A percentile compares a stretch with the other conserved stretches of the same genome.
These are phyloP conservation scores for Picea glauca DNA, from an alignment of 75 land plant species.

Conservation along the genomic window DNA sequence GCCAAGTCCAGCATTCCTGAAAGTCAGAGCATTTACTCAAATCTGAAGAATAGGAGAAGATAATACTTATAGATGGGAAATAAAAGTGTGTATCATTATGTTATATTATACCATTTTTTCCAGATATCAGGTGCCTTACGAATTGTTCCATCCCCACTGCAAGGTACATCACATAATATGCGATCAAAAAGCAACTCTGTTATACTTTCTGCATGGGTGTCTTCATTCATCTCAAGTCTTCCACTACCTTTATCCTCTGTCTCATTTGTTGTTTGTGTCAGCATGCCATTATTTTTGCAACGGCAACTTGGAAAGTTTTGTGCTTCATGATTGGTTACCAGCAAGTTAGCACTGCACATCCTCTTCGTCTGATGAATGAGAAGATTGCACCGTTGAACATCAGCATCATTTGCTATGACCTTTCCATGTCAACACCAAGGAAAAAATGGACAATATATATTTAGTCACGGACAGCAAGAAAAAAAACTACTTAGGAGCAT, in stretches of 20 bases:
- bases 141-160: slow-evolving; percentile 98
- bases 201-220: slow-evolving; percentile 9
- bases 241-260: neutral
- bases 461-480: neutral
- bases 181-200: slow-evolving; percentile 71
- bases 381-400: slow-evolving; percentile 94
- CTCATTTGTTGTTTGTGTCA: slow-evolving; percentile 2
- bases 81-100: neutral
- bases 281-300: slow-evolving; percentile 9
- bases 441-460: neutral
- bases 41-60: slow-evolving; percentile 8
- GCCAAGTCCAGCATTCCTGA: slow-evolving; percentile 88
- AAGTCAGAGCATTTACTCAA: neutral
- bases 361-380: slow-evolving; percentile 98
- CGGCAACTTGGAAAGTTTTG: slow-evolving; percentile 86
- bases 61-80: neutral
- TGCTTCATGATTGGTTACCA: slow-evolving; percentile 98
- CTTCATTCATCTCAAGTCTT: slow-evolving; percentile 3
- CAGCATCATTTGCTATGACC: slow-evolving; percentile 97
- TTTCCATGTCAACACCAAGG: slow-evolving; percentile 15
- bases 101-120: slow-evolving; percentile 76
- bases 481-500: neutral
- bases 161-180: slow-evolving; percentile 96
- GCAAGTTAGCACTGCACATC: slow-evolving; percentile 94
- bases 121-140: slow-evolving; percentile 99